Percentiles rank a stretch among this genome's conserved stretches.
These are phyloP conservation scores for Stromatinia cepivora DNA, from an alignment of 2,329 filamentous ascomycete species.

Conservation along the genomic window DNA sequence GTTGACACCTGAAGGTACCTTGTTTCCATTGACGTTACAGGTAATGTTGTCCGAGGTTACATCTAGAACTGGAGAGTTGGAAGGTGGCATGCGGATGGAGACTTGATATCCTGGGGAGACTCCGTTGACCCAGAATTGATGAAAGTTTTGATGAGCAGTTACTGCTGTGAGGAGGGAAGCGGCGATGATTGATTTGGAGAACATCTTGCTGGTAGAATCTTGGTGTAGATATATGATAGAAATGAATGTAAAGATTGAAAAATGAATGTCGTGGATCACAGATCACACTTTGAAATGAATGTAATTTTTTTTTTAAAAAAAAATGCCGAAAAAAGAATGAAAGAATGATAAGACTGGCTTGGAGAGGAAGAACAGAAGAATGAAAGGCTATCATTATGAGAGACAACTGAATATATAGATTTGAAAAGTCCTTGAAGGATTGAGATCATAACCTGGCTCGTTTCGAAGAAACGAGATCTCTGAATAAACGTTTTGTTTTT, in stretches of 20 bases:
- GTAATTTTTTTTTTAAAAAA: background rate
- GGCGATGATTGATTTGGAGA: slow-evolving; percentile 32
- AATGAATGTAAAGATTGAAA: slow-evolving; percentile 33
- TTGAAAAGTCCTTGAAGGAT: background rate
- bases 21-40: slow-evolving; percentile 48
- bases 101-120: slow-evolving; percentile 42
- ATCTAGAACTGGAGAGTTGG: slow-evolving; percentile 52
- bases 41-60: slow-evolving; percentile 51
- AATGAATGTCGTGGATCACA: slow-evolving; percentile 27
- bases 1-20: slow-evolving; percentile 39
- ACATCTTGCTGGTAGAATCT: slow-evolving; percentile 32
- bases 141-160: slow-evolving; percentile 45
- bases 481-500: slow-evolving; percentile 5
- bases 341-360: slow-evolving; percentile 19
- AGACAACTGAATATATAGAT: slow-evolving; percentile 18
- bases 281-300: slow-evolving; percentile 18
- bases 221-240: background rate
- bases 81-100: slow-evolving; percentile 47
- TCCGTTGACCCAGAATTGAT: slow-evolving; percentile 47
- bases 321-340: slow-evolving; percentile 5
- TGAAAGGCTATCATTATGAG: background rate
- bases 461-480: slow-evolving; percentile 6
- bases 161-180: slow-evolving; percentile 37
- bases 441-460: background rate
- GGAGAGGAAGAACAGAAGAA: background rate